Evolutionary conservation across 116 monocot genomes (phyloP).

Genomic region (Cymodocea nodosa): DNA sequence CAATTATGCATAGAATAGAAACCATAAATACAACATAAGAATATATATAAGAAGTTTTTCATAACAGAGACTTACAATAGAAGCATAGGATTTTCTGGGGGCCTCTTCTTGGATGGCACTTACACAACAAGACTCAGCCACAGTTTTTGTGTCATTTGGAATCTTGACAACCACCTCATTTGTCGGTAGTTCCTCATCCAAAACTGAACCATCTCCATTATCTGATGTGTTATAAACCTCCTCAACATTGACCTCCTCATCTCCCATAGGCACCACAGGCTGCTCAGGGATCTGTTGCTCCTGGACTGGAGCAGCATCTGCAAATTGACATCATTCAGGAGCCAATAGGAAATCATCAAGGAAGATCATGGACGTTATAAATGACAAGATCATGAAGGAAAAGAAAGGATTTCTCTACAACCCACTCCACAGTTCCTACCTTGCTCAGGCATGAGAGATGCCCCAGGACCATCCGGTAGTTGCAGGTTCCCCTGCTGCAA

Average conservation of each 20-base stretch:
- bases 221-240: slow-evolving; percentile 33
- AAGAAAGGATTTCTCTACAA: neutral
- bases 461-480: neutral
- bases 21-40: neutral
- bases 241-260: slow-evolving; percentile 13
- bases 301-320: slow-evolving; percentile 3
- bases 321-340: neutral
- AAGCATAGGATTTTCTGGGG: slow-evolving; percentile 69
- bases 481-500: neutral
- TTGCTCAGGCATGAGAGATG: neutral
- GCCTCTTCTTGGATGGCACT: slow-evolving; percentile 21
- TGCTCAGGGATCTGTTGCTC: slow-evolving; percentile 13
- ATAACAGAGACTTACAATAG: slow-evolving; percentile 30
- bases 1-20: neutral
- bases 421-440: neutral
- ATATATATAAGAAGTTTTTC: neutral
- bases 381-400: neutral
- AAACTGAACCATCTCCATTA: slow-evolving; percentile 23
- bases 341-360: neutral
- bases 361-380: neutral
- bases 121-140: slow-evolving; percentile 2
- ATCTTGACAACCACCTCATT: slow-evolving; percentile 50
- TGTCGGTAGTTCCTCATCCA: slow-evolving; percentile 38
- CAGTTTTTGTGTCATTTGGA: slow-evolving; percentile 12
- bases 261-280: slow-evolving; percentile 3